Base-by-base conservation (phyloP, 306 rosid species). In the Albizia julibrissin region DNA sequence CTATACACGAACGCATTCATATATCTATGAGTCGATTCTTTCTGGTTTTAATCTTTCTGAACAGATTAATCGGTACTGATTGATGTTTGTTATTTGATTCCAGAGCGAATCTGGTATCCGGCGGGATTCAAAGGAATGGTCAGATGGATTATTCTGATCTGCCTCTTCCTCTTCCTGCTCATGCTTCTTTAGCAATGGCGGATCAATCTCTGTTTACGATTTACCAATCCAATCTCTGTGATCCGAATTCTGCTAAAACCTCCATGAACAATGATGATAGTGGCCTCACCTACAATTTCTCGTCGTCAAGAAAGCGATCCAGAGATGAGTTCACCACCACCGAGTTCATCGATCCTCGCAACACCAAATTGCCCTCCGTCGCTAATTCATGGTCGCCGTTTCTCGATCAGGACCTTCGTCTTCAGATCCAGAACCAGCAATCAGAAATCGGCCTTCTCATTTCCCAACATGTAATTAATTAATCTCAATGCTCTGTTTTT, bases 201-300 rank as follows among this genome's bases (percentile, higher is more conserved):
- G 85, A 54, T 54, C 61, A 87, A 76, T 68, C 71, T 46, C 72
- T 76, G 11, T 64, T 79, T 6, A 76, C 85, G 1, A 80, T 77
- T 24, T 78, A 84, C 19, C 91, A 80, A 59, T 79, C 88, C 10
- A 11, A 33, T 5, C 26, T 81, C 3, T 58, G 78, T 61, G 80
- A 85, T 68, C 84, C 66, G 8, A 56, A 21, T 10, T 65, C 81
- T 1, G 65, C 64, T 3, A 87, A 85, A 31, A 58, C 85, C 4
- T 80, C 86, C 1, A 44, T 84, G 33, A 88, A 86, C 76, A 83
- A 84, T 12, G 62, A 91, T 10, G 94, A 89, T 3, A 91, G 91
- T 49, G 87, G 86, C 22, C 85, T 89, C 82, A 88, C 92, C 10
- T 85, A 72, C 64, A 67, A 84, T 79, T 67, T 76, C 64, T 31